Evolutionary conservation across 192 early-diverging fungal genomes (phyloP), one percentile per base, ranked within the genome.

Genomic region (Pilaira anomala): DNA sequence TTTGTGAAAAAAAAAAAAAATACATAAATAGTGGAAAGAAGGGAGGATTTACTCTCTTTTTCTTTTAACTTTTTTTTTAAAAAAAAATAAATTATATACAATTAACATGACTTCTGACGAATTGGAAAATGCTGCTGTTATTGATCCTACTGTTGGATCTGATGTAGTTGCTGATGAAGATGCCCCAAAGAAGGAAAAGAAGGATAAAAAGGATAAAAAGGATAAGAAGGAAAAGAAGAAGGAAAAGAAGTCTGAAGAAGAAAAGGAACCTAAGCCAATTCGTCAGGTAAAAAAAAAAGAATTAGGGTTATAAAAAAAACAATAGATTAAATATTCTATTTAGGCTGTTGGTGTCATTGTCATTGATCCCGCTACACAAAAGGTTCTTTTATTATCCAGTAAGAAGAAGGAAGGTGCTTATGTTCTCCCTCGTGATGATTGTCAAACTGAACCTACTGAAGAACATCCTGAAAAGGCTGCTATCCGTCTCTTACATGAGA

Each of bases 391-490:
- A 46, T 30, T 73, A 18, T 29, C 60, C n/a, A 67, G 65, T 54
- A 29, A 28, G 3, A 73, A 73, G 54, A 56, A 52, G 24, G 65
- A 73, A 50, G 65, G 65, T 28, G 61, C 53, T 29, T 62, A 39
- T 25, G 54, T 61, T 16, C 54, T 73, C n/a, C 71, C 71, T 21
- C 52, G 56, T 45, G 71, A 58, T 39, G 44, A 62, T 16, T 73
- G 71, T 21, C 28, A 56, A 26, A 21, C 48, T 18, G 65, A 67
- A 18, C 56, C 39, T 19, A 33, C 14, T 11, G 49, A 58, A 26
- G 65, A 73, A 52, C 53, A 61, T 29, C 62, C 59, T 26, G 71
- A 73, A 59, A 49, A 56, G 13, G 65, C 71, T 3, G 71, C 71
- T 2, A 25, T 62, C 14, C 71, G 71, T 25, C 18, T 73, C 6